A percentile compares a stretch with the other conserved stretches of the same genome.
phyloP scores from a whole-genome alignment of 1,284 basidiomycete genomes.

The Sphaerobolus stellatus region DNA sequence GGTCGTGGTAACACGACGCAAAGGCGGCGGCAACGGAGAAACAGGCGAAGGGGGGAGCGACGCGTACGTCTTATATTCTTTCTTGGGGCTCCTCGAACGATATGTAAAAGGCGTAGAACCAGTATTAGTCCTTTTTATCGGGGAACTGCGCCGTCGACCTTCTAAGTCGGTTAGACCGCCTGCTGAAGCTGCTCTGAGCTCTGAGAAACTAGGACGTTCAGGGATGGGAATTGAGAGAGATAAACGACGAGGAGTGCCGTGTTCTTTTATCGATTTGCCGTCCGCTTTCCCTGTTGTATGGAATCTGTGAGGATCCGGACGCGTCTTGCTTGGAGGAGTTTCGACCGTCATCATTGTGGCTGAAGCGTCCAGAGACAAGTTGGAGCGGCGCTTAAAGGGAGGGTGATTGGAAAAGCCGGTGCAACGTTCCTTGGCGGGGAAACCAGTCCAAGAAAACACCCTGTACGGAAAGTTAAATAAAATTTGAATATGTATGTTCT shows the following conservation, averaged over 20 bases:
- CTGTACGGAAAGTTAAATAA: no score
- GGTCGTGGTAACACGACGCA: no score
- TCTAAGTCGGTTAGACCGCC: constrained; percentile 1
- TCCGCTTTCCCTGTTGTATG: constrained; percentile 1
- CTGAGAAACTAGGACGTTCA: constrained; percentile 1
- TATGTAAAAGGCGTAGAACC: no score
- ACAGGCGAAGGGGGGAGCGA: constrained; percentile 73
- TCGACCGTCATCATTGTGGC: constrained; percentile 3
- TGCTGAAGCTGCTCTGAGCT: not conserved
- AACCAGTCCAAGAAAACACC: no score
- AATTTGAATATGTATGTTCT: no score
- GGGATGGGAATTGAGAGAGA: constrained; percentile 5
- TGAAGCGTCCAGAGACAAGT: not conserved
- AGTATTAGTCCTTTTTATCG: no score
- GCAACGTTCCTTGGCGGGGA: no score
- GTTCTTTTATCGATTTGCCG: not conserved
- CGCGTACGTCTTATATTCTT: constrained; percentile 43
- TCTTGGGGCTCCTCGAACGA: not conserved
- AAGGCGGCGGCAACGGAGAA: constrained; percentile 44
- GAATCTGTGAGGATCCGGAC: not conserved
- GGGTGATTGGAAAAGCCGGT: not conserved
- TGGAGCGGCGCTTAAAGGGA: not conserved
- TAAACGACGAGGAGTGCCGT: not conserved
- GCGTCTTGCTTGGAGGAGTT: constrained; percentile 5
- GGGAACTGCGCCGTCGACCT: not conserved